These are phyloP conservation scores for Rhodosporidiobolus odoratus DNA, from an alignment of 768 basidiomycete species.

Conservation along the genomic window DNA sequence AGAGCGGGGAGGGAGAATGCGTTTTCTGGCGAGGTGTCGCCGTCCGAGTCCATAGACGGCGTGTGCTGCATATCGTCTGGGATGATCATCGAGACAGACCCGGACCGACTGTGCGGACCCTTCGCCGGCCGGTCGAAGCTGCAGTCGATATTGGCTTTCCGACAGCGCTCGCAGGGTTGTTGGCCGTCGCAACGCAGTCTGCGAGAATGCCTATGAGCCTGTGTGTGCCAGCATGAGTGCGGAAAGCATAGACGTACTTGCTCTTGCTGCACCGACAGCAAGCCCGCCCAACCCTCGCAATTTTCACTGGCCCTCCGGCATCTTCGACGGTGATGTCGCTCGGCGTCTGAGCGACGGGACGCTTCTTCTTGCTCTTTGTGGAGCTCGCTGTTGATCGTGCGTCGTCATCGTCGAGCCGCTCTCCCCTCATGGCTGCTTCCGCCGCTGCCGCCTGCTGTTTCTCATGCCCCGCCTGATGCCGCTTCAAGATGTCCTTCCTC, in stretches of 20 bases:
- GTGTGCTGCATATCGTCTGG: constrained; percentile 8
- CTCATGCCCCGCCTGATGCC: constrained; percentile 32
- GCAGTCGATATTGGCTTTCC: constrained; percentile 32
- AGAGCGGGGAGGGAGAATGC: constrained; percentile 18
- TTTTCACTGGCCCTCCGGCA: constrained; percentile 23
- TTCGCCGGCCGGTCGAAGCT: constrained; percentile 34
- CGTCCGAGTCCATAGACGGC: constrained; percentile 27
- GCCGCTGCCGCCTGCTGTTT: constrained; percentile 27
- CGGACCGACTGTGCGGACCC: background rate
- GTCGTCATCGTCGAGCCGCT: constrained; percentile 8
- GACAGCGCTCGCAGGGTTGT: constrained; percentile 36
- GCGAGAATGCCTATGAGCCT: background rate
- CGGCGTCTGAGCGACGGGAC: constrained; percentile 6
- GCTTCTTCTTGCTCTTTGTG: constrained; percentile 29
- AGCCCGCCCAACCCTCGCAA: constrained; percentile 28
- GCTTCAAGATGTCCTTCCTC: constrained; percentile 37
- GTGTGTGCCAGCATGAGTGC: background rate
- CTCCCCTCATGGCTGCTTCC: constrained; percentile 17
- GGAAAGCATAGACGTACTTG: constrained; percentile 17
- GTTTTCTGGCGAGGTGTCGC: constrained; percentile 27
- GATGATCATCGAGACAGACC: constrained; percentile 17
- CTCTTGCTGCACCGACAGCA: constrained; percentile 30
- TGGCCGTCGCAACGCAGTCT: constrained; percentile 37
- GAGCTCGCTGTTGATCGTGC: background rate
- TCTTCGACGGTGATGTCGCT: constrained; percentile 11